Evolutionary conservation across 805 yeast species (phyloP), one percentile per base, ranked within the genome.

Genomic region (Kuraishia hungarica): DNA sequence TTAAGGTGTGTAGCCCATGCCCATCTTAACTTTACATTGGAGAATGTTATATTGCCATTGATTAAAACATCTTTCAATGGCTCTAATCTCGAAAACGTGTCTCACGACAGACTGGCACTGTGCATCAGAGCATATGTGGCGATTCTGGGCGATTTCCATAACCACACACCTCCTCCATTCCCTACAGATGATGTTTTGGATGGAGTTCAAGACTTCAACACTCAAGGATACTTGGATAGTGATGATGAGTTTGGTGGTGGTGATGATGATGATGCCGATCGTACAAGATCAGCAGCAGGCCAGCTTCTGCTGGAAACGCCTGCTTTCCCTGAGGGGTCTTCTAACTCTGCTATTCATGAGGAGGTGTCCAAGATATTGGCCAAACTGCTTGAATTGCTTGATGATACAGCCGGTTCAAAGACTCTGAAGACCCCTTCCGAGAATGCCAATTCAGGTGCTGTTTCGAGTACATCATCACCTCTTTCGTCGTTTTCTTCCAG

Each of bases 1-100:
- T 72, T 91, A n/a, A 78, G 96, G 19, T 80, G 87, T 1, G 79
- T 88, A 48, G 97, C 97, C 0, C 87, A 76, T 61, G 83, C 87
- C 22, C 90, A 90, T 59, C 80, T 87, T 57, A 91, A 86, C 62
- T 87, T 87, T 62, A 80, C 89, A 0, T 71, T 93, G 60, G 97
- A 92, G 61, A 87, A 86, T 61, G 82, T 88, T 2, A 69, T 94
- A 13, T 71, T 87, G 48, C 93, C 91, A 13, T 67, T 93, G 51
- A 72, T 93, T 57, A 82, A 79, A 55, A 67, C 75, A 1, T 77
- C 87, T 5, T 85, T 84, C 62, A 82, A 79, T 62, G 86, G 87
- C 0, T 57, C 72, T 1, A 70, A 73, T 1, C 64, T 86, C 48
- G 97, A 93, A 52, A 77, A 75, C 50, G 62, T 86, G 1, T 75